Percentiles rank a stretch among this genome's conserved stretches.
Conservation (phyloP, 2,329 filamentous ascomycete species). For the Erysiphe pulchra region DNA sequence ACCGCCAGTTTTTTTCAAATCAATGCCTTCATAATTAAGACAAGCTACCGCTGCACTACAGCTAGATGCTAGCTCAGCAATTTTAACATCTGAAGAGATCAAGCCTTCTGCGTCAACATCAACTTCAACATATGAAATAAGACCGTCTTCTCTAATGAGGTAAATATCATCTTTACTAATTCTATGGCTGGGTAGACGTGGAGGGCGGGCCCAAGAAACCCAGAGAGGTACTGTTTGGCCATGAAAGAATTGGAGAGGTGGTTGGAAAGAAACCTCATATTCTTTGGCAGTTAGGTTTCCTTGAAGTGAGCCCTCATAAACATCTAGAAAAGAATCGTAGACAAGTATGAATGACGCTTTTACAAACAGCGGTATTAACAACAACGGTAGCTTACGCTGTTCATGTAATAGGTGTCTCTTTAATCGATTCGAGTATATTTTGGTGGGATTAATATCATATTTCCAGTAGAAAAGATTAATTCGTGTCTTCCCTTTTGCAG, state of each 20-base stretch:
- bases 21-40: slow-evolving; percentile 19
- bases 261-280: slow-evolving; percentile 18
- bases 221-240: slow-evolving; percentile 33
- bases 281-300: slow-evolving; percentile 22
- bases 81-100: slow-evolving; percentile 26
- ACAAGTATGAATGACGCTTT: slow-evolving; percentile 46
- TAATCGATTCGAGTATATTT: slow-evolving; percentile 21
- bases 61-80: slow-evolving; percentile 44
- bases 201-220: slow-evolving; percentile 64
- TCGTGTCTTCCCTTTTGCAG: slow-evolving; percentile 22
- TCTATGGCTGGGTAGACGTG: slow-evolving; percentile 34
- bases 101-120: slow-evolving; percentile 25
- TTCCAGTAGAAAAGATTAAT: slow-evolving; percentile 37
- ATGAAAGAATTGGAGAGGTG: slow-evolving; percentile 20
- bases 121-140: slow-evolving; percentile 47
- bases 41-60: slow-evolving; percentile 65
- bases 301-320: slow-evolving; percentile 28
- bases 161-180: slow-evolving; percentile 54
- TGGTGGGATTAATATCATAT: slow-evolving; percentile 20
- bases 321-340: slow-evolving; percentile 29
- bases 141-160: slow-evolving; percentile 67
- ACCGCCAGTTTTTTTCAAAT: slow-evolving; percentile 26
- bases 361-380: slow-evolving; percentile 47
- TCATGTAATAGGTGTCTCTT: slow-evolving; percentile 23
- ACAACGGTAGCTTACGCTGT: slow-evolving; percentile 32